These are phyloP conservation scores for Zygosaccharomyces sapae DNA, from an alignment of 1,139 yeast species.

Conservation along the genomic window DNA sequence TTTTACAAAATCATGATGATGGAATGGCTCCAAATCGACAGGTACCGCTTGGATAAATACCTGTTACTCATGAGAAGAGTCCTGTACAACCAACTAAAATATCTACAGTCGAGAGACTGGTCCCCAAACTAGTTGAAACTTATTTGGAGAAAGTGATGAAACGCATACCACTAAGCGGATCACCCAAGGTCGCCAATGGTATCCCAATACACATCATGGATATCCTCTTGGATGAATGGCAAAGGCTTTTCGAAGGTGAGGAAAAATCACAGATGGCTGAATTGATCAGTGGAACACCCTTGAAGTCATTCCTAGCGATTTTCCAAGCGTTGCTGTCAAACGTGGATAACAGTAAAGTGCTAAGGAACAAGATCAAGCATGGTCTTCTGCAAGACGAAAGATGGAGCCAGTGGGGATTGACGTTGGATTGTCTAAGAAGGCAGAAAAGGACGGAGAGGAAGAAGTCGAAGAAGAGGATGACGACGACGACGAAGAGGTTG, in stretches of 20 bases:
- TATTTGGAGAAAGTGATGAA: slow-evolving; percentile 41
- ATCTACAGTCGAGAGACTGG: slow-evolving; percentile 57
- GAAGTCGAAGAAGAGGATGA: slow-evolving; percentile 30
- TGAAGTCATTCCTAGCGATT: slow-evolving; percentile 28
- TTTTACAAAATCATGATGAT: slow-evolving; percentile 77
- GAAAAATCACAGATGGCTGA: slow-evolving; percentile 37
- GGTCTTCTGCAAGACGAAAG: slow-evolving; percentile 66
- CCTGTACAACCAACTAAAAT: slow-evolving; percentile 58
- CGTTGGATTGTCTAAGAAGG: slow-evolving; percentile 13
- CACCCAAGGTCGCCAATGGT: slow-evolving; percentile 61
- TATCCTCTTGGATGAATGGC: slow-evolving; percentile 80
- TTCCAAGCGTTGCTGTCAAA: slow-evolving; percentile 45
- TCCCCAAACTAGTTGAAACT: slow-evolving; percentile 43
- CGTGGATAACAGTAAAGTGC: slow-evolving; percentile 52
- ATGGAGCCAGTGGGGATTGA: slow-evolving; percentile 63
- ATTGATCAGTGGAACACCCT: slow-evolving; percentile 10
- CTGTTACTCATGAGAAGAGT: slow-evolving; percentile 76
- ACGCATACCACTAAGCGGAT: slow-evolving; percentile 57
- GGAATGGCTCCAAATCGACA: slow-evolving; percentile 85
- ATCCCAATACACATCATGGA: slow-evolving; percentile 83
- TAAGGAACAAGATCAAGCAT: slow-evolving; percentile 59
- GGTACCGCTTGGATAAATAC: slow-evolving; percentile 83
- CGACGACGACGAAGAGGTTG: slow-evolving; percentile 37
- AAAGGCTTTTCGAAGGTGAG: slow-evolving; percentile 53
- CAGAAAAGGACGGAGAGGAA: slow-evolving; percentile 13